These are phyloP conservation scores for Syzygium grande DNA, from an alignment of 345 rosid genomes.

Conservation along the genomic window DNA sequence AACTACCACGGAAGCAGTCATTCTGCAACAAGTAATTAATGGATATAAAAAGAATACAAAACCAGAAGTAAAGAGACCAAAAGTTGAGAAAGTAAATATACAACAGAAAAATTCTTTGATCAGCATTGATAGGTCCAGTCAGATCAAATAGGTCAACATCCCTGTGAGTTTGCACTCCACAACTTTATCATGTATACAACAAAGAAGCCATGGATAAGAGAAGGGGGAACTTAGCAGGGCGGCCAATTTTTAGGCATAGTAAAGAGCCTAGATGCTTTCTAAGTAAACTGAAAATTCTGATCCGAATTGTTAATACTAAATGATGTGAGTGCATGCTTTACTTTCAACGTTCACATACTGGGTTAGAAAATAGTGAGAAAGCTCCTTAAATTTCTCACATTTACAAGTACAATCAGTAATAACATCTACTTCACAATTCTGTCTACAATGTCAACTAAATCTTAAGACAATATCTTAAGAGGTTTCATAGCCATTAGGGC, in stretches of 20 bases:
- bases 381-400: background rate
- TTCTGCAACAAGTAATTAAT: background rate
- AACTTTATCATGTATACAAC: background rate
- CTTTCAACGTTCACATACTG: background rate
- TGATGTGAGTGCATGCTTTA: background rate
- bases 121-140: background rate
- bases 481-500: background rate
- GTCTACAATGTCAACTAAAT: background rate
- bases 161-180: background rate
- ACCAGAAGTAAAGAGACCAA: background rate
- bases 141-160: background rate
- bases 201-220: background rate
- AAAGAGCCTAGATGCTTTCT: background rate
- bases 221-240: background rate
- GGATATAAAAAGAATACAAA: background rate
- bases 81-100: background rate
- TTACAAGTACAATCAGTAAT: background rate
- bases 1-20: background rate
- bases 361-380: background rate
- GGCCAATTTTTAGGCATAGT: background rate
- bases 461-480: background rate
- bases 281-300: background rate
- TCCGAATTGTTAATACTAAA: background rate
- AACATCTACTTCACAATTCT: background rate
- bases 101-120: background rate